These are phyloP conservation scores for Ustilago xerochloae DNA, from an alignment of 1,284 basidiomycete species.

Conservation along the genomic window DNA sequence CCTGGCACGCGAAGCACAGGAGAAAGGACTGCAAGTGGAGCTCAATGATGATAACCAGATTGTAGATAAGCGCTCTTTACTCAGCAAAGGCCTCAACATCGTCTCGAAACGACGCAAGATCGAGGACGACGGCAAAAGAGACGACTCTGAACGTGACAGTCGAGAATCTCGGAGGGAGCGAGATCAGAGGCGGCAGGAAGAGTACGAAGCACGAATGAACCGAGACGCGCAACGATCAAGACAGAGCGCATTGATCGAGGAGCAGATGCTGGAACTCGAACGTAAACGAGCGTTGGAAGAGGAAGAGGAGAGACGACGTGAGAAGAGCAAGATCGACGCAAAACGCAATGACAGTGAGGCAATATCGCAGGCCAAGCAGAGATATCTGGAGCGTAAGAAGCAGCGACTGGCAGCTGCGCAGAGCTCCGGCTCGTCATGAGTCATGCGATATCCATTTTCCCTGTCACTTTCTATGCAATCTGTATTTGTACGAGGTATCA, in stretches of 20 bases:
- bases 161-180: conserved; percentile 17
- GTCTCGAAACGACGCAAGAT: conserved; percentile 52
- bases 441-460: neutral
- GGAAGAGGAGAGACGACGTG: conserved; percentile 19
- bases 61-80: conserved; percentile 91
- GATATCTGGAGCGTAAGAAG: conserved; percentile 69
- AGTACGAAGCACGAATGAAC: conserved; percentile 45
- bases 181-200: conserved; percentile 38
- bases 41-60: conserved; percentile 97
- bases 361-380: conserved; percentile 47
- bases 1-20: conserved; percentile 75
- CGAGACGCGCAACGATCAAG: conserved; percentile 47
- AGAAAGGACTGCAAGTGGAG: conserved; percentile 86
- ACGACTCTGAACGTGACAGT: conserved; percentile 1
- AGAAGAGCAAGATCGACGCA: conserved; percentile 31
- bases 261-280: conserved; percentile 58
- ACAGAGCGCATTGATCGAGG: conserved; percentile 51
- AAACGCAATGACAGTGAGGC: conserved; percentile 42
- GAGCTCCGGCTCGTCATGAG: neutral
- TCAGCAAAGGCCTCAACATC: conserved; percentile 91
- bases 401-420: conserved; percentile 25
- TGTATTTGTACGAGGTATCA: conserved; percentile 11
- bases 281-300: conserved; percentile 37
- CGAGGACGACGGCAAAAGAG: neutral
- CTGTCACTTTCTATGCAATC: too few relatives aligned